Evolutionary conservation across 108 stramenopile species (phyloP).

Genomic region (Seminavis robusta): DNA sequence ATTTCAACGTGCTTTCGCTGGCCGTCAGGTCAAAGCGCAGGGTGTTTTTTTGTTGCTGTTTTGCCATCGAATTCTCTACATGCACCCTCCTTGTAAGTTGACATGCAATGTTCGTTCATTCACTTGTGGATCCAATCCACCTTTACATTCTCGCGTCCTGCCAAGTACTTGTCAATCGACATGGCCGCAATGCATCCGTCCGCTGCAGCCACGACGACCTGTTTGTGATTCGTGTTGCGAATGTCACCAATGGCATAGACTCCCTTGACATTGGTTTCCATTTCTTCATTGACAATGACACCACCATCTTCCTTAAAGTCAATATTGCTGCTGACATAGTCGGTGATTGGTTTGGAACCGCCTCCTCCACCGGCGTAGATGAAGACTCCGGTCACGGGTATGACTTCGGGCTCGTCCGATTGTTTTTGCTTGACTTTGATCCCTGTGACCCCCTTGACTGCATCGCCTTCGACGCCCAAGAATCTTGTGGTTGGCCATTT

Average conservation of each 20-base stretch:
- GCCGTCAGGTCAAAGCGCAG: too few species aligned
- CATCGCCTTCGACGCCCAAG: slow-evolving; percentile 43
- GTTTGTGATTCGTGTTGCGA: slow-evolving; percentile 56
- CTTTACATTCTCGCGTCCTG: slow-evolving; percentile 46
- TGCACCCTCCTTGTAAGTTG: too few species aligned
- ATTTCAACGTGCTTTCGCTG: too few species aligned
- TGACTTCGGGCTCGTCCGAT: neutral
- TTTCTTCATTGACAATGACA: slow-evolving; percentile 46
- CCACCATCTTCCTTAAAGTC: slow-evolving; percentile 49
- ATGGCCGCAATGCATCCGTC: slow-evolving; percentile 66
- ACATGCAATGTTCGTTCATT: too few species aligned
- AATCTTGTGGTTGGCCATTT: slow-evolving; percentile 30
- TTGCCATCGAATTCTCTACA: too few species aligned
- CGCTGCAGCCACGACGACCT: slow-evolving; percentile 55
- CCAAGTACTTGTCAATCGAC: slow-evolving; percentile 51
- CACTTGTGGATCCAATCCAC: slow-evolving; percentile 45
- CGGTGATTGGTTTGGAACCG: slow-evolving; percentile 63
- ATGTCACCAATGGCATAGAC: slow-evolving; percentile 59
- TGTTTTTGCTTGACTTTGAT: slow-evolving; percentile 11
- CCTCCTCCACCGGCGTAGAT: slow-evolving; percentile 52
- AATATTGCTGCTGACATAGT: slow-evolving; percentile 37
- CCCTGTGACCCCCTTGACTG: slow-evolving; percentile 33
- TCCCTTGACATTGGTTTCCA: slow-evolving; percentile 42
- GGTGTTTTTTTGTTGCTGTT: too few species aligned
- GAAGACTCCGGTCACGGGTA: slow-evolving; percentile 32